Evolutionary conservation across 257 asterid genomes (phyloP), one percentile per base, ranked within the genome.

Genomic region (Eustoma russellianum): DNA sequence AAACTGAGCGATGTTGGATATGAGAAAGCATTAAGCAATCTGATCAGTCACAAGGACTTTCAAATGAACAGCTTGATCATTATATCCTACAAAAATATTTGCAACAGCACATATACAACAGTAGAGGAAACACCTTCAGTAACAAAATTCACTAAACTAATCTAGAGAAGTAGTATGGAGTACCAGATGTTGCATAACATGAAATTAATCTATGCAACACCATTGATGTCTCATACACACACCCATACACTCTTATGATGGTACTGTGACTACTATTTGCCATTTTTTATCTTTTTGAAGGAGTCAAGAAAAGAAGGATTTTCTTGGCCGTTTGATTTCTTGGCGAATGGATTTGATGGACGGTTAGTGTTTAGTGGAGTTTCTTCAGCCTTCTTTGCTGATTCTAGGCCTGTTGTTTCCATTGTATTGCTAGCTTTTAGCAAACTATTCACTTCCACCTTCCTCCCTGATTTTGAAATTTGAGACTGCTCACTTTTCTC

Each of bases 301-400:
- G 94, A 80, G 61, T 77, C 83, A 28, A 88, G 66, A 69, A 92
- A 56, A 13, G 95, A 82, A 19, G 79, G 30, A 53, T 34, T 77
- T 57, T 64, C 80, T 66, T 80, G 85, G 50, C 60, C 70, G 70
- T 59, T 76, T 13, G 86, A 74, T 71, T 84, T 45, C 74, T 85
- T 87, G 1, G 91, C 94, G 13, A 88, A 92, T 13, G 97, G 97
- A 66, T 91, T 91, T 13, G 83, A 70, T 15, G 95, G 95, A 24
- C 93, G 87, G 64, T 57, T 59, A 45, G 41, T 13, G 57, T 13
- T 52, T 13, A 33, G 10, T 10, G 69, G 57, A 44, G 7, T 56
- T 48, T 57, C 64, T 28, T 57, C 59, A 9, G 55, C 30, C 33
- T 33, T 18, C 44, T 50, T 33, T 19, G 9, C 17, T 40, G 48